phyloP scores from a whole-genome alignment of 106 monocot genomes.

The Dendrobium officinale region DNA sequence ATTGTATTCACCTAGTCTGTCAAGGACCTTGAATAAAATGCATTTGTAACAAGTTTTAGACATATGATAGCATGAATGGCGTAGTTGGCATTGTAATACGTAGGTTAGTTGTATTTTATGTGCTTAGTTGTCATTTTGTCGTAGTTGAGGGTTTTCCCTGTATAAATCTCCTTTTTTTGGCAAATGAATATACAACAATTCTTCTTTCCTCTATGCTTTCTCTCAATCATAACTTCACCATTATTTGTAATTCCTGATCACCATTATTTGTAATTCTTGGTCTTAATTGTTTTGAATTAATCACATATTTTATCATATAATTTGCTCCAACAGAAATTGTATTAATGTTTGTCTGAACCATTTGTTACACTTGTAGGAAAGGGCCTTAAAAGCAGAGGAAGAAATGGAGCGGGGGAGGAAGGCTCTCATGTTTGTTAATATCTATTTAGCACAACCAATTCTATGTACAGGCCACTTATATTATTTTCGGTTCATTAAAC shows the following conservation, averaged over 20 bases:
- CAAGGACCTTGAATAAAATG: too few relatives aligned
- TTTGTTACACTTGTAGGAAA: constrained; percentile 19
- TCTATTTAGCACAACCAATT: not conserved
- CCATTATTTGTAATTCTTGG: too few relatives aligned
- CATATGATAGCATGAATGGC: too few relatives aligned
- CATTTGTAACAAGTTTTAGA: too few relatives aligned
- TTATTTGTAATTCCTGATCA: not conserved
- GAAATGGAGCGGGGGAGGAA: constrained; percentile 26
- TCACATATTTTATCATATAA: not conserved
- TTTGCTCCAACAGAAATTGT: not conserved
- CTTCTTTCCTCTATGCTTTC: not conserved
- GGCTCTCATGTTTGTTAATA: constrained; percentile 16
- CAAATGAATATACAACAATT: not conserved
- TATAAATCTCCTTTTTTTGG: not conserved
- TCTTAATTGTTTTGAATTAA: not conserved
- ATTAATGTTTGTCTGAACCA: not conserved
- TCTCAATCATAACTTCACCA: not conserved
- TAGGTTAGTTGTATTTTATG: not conserved
- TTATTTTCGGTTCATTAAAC: not conserved
- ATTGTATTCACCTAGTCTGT: too few relatives aligned
- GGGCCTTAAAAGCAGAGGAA: constrained; percentile 27
- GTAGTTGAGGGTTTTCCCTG: not conserved
- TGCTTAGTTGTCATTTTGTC: not conserved
- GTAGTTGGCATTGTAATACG: too few relatives aligned
- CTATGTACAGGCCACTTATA: not conserved